A percentile compares a stretch with the other conserved stretches of the same genome.
phyloP scores from a whole-genome alignment of 352 stramenopile genomes.

The Pythium volutum region DNA sequence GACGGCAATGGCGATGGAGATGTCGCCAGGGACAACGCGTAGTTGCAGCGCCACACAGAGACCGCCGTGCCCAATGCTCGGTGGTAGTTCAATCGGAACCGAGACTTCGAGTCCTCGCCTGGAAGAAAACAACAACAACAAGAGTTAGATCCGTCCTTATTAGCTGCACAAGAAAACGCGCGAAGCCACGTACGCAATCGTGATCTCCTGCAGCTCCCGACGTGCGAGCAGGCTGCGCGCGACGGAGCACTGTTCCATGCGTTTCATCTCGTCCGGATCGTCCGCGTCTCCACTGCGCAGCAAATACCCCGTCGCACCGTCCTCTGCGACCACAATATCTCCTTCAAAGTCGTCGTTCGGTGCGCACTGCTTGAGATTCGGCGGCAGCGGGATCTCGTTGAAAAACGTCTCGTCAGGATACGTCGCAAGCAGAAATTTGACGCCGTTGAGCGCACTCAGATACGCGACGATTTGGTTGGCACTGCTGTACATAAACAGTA shows the following conservation, averaged over 20 bases:
- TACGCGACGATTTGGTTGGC: slow-evolving; percentile 52
- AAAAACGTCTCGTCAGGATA: slow-evolving; percentile 16
- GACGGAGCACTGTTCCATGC: slow-evolving; percentile 49
- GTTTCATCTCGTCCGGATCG: slow-evolving; percentile 47
- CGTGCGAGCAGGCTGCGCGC: slow-evolving; percentile 45
- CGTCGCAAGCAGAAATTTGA: slow-evolving; percentile 44
- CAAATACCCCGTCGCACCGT: slow-evolving; percentile 2
- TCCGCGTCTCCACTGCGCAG: slow-evolving; percentile 1
- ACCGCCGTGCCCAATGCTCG: neutral
- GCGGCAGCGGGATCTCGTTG: slow-evolving; percentile 30
- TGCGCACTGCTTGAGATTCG: slow-evolving; percentile 52
- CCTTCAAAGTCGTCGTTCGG: slow-evolving; percentile 40
- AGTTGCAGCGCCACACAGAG: slow-evolving; percentile 18
- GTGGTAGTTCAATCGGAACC: neutral
- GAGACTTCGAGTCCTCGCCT: slow-evolving; percentile 8
- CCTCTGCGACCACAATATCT: slow-evolving; percentile 15
- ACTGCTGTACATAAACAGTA: slow-evolving; percentile 66
- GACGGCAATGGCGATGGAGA: slow-evolving; percentile 5
- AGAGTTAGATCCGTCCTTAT: neutral
- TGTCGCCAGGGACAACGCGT: slow-evolving; percentile 13
- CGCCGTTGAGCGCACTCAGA: slow-evolving; percentile 66
- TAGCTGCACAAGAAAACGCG: neutral
- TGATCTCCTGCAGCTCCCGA: slow-evolving; percentile 33
- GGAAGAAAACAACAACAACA: neutral
- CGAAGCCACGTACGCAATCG: slow-evolving; percentile 37